These are phyloP conservation scores for Dothiorella sarmentorum DNA, from an alignment of 2,329 filamentous ascomycete species.

Conservation along the genomic window DNA sequence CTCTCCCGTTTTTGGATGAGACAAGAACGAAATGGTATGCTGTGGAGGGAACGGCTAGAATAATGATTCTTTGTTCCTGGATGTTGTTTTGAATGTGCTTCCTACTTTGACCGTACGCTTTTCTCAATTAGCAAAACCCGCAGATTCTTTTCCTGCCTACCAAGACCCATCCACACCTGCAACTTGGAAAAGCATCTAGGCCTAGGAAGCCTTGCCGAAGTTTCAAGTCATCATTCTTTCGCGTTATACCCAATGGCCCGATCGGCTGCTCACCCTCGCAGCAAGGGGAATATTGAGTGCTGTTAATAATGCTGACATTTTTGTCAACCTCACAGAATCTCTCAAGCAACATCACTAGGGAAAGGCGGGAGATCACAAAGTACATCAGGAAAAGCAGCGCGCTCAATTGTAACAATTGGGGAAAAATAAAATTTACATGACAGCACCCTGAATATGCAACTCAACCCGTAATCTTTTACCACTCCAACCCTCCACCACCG, in stretches of 20 bases:
- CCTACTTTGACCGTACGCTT: too few species aligned
- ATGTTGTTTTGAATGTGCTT: neutral
- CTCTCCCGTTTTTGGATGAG: neutral
- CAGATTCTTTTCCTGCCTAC: too few species aligned
- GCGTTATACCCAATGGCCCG: too few species aligned
- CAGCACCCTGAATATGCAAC: neutral
- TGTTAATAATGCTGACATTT: too few species aligned
- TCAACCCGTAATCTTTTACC: neutral
- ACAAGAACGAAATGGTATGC: neutral
- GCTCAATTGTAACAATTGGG: conserved; percentile 1
- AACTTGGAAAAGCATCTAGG: too few species aligned
- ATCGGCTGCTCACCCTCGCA: too few species aligned
- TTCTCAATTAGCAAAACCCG: too few species aligned
- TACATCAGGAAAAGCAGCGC: neutral
- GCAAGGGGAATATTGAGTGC: too few species aligned
- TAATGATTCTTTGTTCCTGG: neutral
- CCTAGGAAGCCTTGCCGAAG: too few species aligned
- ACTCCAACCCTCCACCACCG: neutral
- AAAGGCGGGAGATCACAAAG: too few species aligned
- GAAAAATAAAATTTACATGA: conserved; percentile 7
- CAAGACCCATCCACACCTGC: too few species aligned
- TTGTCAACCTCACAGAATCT: neutral
- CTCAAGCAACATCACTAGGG: neutral
- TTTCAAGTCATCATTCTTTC: too few species aligned
- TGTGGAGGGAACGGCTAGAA: neutral